phyloP scores from a whole-genome alignment of 495 filamentous ascomycete species.

The Emericellopsis terricola region DNA sequence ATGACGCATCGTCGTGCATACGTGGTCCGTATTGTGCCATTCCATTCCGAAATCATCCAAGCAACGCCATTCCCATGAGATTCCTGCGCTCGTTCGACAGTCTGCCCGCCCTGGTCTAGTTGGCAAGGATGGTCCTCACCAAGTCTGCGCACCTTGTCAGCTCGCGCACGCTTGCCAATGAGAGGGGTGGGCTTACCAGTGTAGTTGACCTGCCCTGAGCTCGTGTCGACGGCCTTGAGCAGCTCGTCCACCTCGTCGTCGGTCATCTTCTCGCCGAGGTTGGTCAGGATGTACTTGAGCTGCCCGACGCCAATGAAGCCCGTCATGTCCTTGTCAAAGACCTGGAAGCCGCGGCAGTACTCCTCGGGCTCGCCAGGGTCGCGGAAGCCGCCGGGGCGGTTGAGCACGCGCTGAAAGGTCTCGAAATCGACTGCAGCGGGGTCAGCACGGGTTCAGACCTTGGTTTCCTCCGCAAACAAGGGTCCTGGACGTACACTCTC shows the following conservation, averaged over 20 bases:
- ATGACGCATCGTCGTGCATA: no score
- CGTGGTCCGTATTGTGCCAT: no score
- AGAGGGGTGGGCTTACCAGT: constrained; percentile 38
- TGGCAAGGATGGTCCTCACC: constrained; percentile 85
- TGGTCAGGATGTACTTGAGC: constrained; percentile 89
- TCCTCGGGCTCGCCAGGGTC: constrained; percentile 95
- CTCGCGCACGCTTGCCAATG: constrained; percentile 1
- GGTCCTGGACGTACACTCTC: constrained; percentile 81
- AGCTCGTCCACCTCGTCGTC: constrained; percentile 97
- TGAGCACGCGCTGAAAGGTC: constrained; percentile 84
- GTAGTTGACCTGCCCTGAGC: constrained; percentile 91
- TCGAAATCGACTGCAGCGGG: constrained; percentile 92
- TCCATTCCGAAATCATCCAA: no score
- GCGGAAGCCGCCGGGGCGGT: constrained; percentile 93
- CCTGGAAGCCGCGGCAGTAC: constrained; percentile 95
- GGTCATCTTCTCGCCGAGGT: constrained; percentile 95
- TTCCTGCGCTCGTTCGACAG: no score
- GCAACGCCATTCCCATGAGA: neutral
- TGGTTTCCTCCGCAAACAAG: no score
- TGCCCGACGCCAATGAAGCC: constrained; percentile 96
- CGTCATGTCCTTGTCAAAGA: constrained; percentile 98
- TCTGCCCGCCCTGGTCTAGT: no score
- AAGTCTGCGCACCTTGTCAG: constrained; percentile 38
- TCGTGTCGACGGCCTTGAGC: constrained; percentile 89
- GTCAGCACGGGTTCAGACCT: no score